These are phyloP conservation scores for Tarenaya hassleriana DNA, from an alignment of 345 rosid genomes.

Conservation along the genomic window DNA sequence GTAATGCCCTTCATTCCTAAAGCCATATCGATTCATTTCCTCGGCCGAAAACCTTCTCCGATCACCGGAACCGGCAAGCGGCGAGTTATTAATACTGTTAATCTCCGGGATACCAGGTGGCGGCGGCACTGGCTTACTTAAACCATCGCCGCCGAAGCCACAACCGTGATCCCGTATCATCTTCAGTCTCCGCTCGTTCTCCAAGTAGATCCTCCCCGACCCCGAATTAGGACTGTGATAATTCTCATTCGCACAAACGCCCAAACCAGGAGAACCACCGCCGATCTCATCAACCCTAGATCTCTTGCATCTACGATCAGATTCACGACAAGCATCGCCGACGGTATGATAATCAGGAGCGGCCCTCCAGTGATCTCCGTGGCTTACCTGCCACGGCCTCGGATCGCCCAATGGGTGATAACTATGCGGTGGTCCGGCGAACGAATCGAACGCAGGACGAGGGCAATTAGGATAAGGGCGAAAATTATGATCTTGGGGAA, in stretches of 20 bases:
- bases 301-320: slow-evolving; percentile 60
- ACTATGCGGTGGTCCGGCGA: slow-evolving; percentile 24
- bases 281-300: slow-evolving; percentile 46
- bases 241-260: slow-evolving; percentile 14
- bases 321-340: slow-evolving; percentile 31
- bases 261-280: slow-evolving; percentile 19
- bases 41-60: not conserved
- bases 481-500: slow-evolving; percentile 38
- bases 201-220: slow-evolving; percentile 24
- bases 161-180: slow-evolving; percentile 78
- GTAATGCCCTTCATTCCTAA: slow-evolving; percentile 22
- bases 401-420: slow-evolving; percentile 27
- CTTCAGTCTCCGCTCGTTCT: slow-evolving; percentile 72
- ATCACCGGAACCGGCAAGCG: not conserved
- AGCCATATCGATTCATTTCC: slow-evolving; percentile 18
- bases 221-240: slow-evolving; percentile 18
- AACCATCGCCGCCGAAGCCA: slow-evolving; percentile 13
- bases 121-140: not conserved
- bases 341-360: slow-evolving; percentile 11
- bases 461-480: slow-evolving; percentile 35
- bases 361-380: slow-evolving; percentile 29
- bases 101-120: slow-evolving; percentile 24
- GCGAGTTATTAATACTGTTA: slow-evolving; percentile 20
- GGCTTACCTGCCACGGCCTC: slow-evolving; percentile 37
- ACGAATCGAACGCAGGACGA: slow-evolving; percentile 40